Evolutionary conservation across 139 green algal genomes (phyloP), one percentile per base, ranked within the genome.

Genomic region (Deuterostichococcus epilithicus): DNA sequence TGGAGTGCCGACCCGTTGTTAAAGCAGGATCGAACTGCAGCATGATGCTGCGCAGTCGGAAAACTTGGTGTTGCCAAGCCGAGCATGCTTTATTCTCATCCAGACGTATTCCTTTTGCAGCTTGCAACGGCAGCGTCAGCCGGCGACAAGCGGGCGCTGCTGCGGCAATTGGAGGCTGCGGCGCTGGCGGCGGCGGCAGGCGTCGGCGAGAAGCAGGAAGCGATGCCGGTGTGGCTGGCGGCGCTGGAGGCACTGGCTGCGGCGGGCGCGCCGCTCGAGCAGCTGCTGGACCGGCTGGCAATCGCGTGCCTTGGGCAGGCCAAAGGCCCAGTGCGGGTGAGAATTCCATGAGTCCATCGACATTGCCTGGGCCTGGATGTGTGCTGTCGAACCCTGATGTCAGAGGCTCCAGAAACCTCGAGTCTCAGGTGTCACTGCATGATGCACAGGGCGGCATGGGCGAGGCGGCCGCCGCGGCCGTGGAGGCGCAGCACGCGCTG

Each of bases 391-490:
- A 69, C 30, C 5, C 37, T 38, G 18, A 36, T 36, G 13, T n/a
- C 47, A 4, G 30, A 25, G 20, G 58, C 28, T 28, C 1, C 58
- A 38, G 32, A 22, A 26, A 22, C 33, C 32, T 67, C 30, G 38
- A 10, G 22, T 0, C 3, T 36, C 8, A 10, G 5, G 35, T 23
- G 65, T 37, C 70, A 26, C 2, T 68, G 47, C 32, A 2, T 45
- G 65, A 35, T 79, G 65, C 33, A 26, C 70, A 81, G 74, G 83
- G 85, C 5, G 87, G 85, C 30, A 78, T 92, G 83, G 88, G 88
- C 1, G 67, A 70, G 0, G 88, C 73, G 18, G 88, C 85, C 10
- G 86, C 78, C 5, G 52, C 70, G 36, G 68, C 80, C n/a, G 23
- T 91, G 26, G 26, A 59, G 4, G 37, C 42, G 0, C 35, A 79